phyloP scores from a whole-genome alignment of 352 stramenopile species.

The Phytophthora palmivora region DNA sequence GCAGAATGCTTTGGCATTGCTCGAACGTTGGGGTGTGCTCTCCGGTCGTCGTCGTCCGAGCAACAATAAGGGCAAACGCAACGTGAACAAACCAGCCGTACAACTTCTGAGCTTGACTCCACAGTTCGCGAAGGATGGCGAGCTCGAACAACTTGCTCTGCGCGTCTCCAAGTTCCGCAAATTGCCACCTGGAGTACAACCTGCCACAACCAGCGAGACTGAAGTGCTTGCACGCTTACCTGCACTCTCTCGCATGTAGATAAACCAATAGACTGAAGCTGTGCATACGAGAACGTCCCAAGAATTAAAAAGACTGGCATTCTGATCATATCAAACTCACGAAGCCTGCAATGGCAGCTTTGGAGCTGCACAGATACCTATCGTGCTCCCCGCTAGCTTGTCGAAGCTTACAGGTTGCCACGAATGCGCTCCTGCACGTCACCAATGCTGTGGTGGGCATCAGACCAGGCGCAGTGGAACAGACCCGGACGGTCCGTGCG shows the following conservation, averaged over 20 bases:
- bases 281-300: neutral
- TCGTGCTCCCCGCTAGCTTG: constrained; percentile 15
- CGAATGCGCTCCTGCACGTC: constrained; percentile 94
- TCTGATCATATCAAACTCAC: constrained; percentile 45
- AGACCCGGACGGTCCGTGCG: constrained; percentile 93
- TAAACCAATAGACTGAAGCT: constrained; percentile 16
- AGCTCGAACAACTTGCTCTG: constrained; percentile 66
- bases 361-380: constrained; percentile 21
- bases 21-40: constrained; percentile 76
- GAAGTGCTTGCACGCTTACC: constrained; percentile 73
- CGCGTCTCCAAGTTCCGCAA: constrained; percentile 82
- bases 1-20: constrained; percentile 74
- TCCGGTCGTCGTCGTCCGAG: constrained; percentile 29
- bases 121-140: constrained; percentile 59
- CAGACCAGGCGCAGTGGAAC: constrained; percentile 98
- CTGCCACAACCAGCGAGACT: constrained; percentile 50
- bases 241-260: constrained; percentile 77
- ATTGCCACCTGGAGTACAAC: constrained; percentile 53
- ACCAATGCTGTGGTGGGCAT: constrained; percentile 97
- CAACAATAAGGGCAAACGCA: constrained; percentile 21
- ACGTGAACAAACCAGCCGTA: constrained; percentile 18
- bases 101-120: constrained; percentile 44
- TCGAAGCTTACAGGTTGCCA: constrained; percentile 89
- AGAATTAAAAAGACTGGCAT: constrained; percentile 36
- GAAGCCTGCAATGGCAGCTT: constrained; percentile 26